Base-by-base conservation (phyloP, 2,329 filamentous ascomycete species). In the Diaporthe australafricana region DNA sequence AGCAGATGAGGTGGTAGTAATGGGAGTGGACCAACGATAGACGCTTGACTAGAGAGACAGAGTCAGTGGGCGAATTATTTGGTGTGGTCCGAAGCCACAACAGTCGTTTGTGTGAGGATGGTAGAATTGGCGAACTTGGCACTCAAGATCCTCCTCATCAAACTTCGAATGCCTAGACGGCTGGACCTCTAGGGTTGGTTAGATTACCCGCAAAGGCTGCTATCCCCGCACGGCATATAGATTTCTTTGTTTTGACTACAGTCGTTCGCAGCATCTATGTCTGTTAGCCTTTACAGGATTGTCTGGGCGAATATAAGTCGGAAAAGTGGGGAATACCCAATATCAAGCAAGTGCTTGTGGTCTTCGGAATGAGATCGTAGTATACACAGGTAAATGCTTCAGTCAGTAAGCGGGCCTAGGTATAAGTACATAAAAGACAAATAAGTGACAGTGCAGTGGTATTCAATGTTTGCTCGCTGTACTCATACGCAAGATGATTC, bases 41-140 rank as follows among this genome's bases (percentile, higher is more conserved):
- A 65, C 60, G 60, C 45, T 42, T 65, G 60, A 65, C 60, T 32
- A 30, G 42, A 30, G 60, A 50, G 12, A 32, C 12, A 65, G 60
- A 65, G 60, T 25, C 30, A 50, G 27, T 20, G 20, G 9, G 25
- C 3, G 60, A 25, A 25, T 27, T 27, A 20, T 14, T 22, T 48
- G 27, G 45, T 48, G 27, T 12, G 45, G 42, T 25, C 35, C 7
- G 14, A 45, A 20, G 32, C 25, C 27, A 35, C 20, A 38, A 7
- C 27, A 38, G 3, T 48, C 27, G 30, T 50, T 1, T 6, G n/a
- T 20, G 30, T 50, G 45, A 48, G 45, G 27, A 35, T 27, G 27
- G 45, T 12, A 14, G 60, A 27, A 42, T n/a, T 65, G 42, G 60
- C 60, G 20, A 20, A 50, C 60, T 65, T 65, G 60, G 60, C 60